phyloP scores from a whole-genome alignment of 1,284 basidiomycete genomes.

The Marasmius sp. region DNA sequence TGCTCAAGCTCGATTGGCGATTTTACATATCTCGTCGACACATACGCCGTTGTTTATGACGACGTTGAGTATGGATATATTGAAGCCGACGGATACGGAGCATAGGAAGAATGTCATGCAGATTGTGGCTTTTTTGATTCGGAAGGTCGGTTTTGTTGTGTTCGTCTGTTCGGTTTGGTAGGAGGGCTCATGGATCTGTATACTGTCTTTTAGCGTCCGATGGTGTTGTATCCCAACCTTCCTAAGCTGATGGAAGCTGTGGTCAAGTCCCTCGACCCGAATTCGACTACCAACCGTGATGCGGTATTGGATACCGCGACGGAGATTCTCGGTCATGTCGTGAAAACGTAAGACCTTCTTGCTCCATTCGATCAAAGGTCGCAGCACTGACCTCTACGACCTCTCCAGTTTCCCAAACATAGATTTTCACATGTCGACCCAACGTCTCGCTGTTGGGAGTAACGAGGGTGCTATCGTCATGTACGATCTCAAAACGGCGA shows the following conservation, averaged over 20 bases:
- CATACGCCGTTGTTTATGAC: constrained; percentile 95
- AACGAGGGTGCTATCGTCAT: constrained; percentile 92
- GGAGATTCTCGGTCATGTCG: constrained; percentile 88
- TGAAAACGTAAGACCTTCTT: constrained; percentile 68
- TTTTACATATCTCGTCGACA: constrained; percentile 81
- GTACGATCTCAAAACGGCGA: constrained; percentile 97
- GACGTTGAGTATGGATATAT: constrained; percentile 88
- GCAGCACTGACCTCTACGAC: neutral
- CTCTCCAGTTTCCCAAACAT: constrained; percentile 83
- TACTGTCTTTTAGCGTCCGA: constrained; percentile 60
- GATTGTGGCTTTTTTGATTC: constrained; percentile 90
- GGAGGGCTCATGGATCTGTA: neutral
- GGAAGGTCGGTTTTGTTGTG: constrained; percentile 57
- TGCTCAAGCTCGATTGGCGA: constrained; percentile 74
- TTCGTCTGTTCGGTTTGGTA: neutral
- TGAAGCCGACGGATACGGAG: constrained; percentile 61
- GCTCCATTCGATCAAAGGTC: neutral
- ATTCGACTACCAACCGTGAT: constrained; percentile 79
- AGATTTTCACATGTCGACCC: constrained; percentile 84
- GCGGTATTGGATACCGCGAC: constrained; percentile 90
- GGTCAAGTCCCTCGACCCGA: constrained; percentile 95
- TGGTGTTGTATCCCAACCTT: constrained; percentile 84
- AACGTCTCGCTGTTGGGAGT: constrained; percentile 92
- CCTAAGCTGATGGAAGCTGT: constrained; percentile 93
- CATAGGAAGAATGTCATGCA: constrained; percentile 90